A percentile compares a stretch with the other conserved stretches of the same genome.
Evolutionary conservation across 352 stramenopile species (phyloP).

Genomic region (Phytophthora quininea): DNA sequence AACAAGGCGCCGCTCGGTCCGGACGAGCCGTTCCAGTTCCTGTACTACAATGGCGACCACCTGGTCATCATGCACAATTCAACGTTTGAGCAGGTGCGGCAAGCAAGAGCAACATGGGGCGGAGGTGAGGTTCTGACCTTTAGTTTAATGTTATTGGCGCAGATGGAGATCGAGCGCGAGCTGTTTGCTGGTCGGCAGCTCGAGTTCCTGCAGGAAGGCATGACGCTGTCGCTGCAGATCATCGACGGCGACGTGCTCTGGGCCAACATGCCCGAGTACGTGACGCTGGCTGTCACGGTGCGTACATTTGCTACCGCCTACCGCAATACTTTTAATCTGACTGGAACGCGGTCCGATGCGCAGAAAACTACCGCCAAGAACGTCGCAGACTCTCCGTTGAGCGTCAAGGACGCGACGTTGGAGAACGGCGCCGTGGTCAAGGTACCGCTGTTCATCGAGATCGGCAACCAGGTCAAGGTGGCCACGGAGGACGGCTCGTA

Average conservation of each 20-base stretch:
- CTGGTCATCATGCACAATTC: slow-evolving; percentile 86
- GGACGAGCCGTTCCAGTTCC: slow-evolving; percentile 82
- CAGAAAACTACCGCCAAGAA: slow-evolving; percentile 83
- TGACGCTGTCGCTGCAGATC: slow-evolving; percentile 85
- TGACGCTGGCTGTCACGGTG: slow-evolving; percentile 76
- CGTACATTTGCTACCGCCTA: slow-evolving; percentile 7
- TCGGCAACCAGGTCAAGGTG: slow-evolving; percentile 77
- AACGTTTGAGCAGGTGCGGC: slow-evolving; percentile 77
- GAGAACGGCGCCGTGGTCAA: slow-evolving; percentile 82
- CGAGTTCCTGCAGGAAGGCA: slow-evolving; percentile 80
- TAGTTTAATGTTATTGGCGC: too few relatives aligned
- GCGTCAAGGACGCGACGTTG: slow-evolving; percentile 84
- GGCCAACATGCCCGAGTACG: slow-evolving; percentile 86
- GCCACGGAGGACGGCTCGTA: slow-evolving; percentile 78
- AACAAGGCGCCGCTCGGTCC: slow-evolving; percentile 77
- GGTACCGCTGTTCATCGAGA: slow-evolving; percentile 85
- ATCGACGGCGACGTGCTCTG: slow-evolving; percentile 84
- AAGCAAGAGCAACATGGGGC: background rate
- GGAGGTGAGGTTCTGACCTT: too few relatives aligned
- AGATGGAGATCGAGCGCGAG: slow-evolving; percentile 77
- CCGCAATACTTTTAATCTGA: background rate
- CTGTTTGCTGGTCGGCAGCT: slow-evolving; percentile 79
- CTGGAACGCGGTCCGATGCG: background rate
- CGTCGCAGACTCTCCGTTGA: slow-evolving; percentile 75
- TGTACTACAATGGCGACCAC: slow-evolving; percentile 82